Conservation (phyloP, 1,284 basidiomycete genomes). For the Earliella scabrosa region DNA sequence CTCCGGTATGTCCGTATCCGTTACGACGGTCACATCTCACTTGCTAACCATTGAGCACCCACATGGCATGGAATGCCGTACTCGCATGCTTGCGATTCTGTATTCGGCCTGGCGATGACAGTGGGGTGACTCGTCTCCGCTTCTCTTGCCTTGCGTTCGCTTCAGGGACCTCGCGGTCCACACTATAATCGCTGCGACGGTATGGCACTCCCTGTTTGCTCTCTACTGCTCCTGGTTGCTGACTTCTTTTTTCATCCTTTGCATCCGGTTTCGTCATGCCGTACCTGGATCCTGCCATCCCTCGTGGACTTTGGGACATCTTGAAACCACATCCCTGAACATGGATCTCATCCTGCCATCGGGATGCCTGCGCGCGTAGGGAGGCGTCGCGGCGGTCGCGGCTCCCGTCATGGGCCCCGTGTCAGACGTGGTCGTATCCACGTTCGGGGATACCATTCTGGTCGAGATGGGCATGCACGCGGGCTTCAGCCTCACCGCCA, state of each 20-base stretch:
- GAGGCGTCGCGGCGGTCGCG: conserved; percentile 60
- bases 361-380: conserved; percentile 38
- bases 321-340: background rate
- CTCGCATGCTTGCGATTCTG: background rate
- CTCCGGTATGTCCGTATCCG: conserved; percentile 48
- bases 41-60: background rate
- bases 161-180: conserved; percentile 67
- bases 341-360: background rate
- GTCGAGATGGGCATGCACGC: conserved; percentile 58
- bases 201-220: conserved; percentile 34
- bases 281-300: background rate
- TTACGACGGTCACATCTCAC: conserved; percentile 3
- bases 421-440: conserved; percentile 52
- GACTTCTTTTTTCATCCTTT: conserved; percentile 1
- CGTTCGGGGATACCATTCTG: conserved; percentile 58
- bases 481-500: conserved; percentile 55
- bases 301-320: background rate
- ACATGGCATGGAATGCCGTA: background rate
- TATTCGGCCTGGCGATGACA: conserved; percentile 23
- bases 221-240: background rate
- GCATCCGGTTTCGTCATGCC: background rate
- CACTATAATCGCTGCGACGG: conserved; percentile 62
- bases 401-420: conserved; percentile 60
- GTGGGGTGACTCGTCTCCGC: conserved; percentile 70
- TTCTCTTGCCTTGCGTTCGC: conserved; percentile 67